These are phyloP conservation scores for Eutypella sp. DNA, from an alignment of 2,329 filamentous ascomycete genomes.

Conservation along the genomic window DNA sequence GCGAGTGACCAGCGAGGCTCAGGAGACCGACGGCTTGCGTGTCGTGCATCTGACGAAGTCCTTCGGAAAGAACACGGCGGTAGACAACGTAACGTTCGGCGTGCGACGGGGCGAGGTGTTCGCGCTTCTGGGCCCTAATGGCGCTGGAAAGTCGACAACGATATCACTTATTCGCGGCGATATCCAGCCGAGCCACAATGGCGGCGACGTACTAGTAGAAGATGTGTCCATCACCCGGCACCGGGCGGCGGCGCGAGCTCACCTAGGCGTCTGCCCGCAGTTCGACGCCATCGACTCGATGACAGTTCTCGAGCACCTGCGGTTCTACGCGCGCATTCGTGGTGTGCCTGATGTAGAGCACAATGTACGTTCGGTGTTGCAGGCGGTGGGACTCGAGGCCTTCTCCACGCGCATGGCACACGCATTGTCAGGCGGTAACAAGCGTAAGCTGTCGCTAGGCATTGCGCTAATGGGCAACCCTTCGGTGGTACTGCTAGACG, in stretches of 20 bases:
- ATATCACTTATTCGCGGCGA: slow-evolving; percentile 90
- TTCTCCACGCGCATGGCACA: slow-evolving; percentile 72
- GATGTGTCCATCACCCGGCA: slow-evolving; percentile 68
- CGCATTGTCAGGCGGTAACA: slow-evolving; percentile 84
- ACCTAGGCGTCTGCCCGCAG: slow-evolving; percentile 89
- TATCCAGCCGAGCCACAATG: slow-evolving; percentile 62
- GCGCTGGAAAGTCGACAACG: slow-evolving; percentile 85
- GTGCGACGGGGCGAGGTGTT: slow-evolving; percentile 79
- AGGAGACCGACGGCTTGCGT: slow-evolving; percentile 60
- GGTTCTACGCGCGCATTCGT: slow-evolving; percentile 81
- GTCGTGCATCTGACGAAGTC: slow-evolving; percentile 76
- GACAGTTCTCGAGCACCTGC: slow-evolving; percentile 81
- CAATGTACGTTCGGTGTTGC: slow-evolving; percentile 74
- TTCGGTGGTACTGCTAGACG: slow-evolving; percentile 79
- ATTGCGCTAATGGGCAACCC: slow-evolving; percentile 94
- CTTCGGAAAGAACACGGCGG: slow-evolving; percentile 70
- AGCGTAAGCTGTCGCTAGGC: slow-evolving; percentile 82
- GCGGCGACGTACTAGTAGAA: slow-evolving; percentile 80
- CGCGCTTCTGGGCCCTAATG: slow-evolving; percentile 83
- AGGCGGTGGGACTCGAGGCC: slow-evolving; percentile 69
- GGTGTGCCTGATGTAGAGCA: slow-evolving; percentile 70
- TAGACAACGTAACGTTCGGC: slow-evolving; percentile 84
- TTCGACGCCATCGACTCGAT: slow-evolving; percentile 85
- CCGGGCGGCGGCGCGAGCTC: slow-evolving; percentile 65
- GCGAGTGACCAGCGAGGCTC: slow-evolving; percentile 51